Evolutionary conservation across 2,329 filamentous ascomycete species (phyloP), one percentile per base, ranked within the genome.

Genomic region (Venturia effusa): DNA sequence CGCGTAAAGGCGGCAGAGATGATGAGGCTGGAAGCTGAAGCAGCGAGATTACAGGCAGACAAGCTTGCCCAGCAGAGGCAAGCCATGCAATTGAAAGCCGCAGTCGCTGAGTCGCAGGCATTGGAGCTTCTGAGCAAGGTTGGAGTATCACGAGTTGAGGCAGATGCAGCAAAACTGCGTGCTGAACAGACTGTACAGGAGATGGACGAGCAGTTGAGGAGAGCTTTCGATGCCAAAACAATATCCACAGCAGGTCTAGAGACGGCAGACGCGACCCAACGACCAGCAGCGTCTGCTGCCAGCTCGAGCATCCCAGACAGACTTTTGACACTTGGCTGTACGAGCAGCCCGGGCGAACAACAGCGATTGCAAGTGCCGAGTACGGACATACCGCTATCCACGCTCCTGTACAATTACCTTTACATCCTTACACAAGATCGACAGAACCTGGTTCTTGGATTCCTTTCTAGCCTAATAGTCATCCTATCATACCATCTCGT

Each of bases 331-430:
- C 43, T n/a, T 5, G n/a, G 4, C 6, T n/a, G 3, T 24, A 22
- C 43, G 5, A 11, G 48, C 30, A 10, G 22, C 22, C 48, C n/a
- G n/a, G n/a, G n/a, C n/a, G n/a, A 17, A 54, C 48, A 3, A 30
- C 7, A 54, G 24, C 8, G n/a, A 48, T 22, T 24, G 7, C 43
- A 55, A 17, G n/a, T 27, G 34, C 39, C 10, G 43, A 64, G 67
- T 2, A 67, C 69, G 2, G 76, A 85, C 19, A 76, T 84, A 24
- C 81, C 82, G 2, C 72, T 86, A 0, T 74, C 76, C 19, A 78
- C 79, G 0, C 73, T 85, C 17, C 66, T 84, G 55, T 74, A 76
- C 65, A 84, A 84, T 68, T 85, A 84, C 67, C 64, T 84, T 22
- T 73, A 78, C 30, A 72, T 83, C 1, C 72, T 84, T 24, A 74